Evolutionary conservation across 2,329 filamentous ascomycete genomes (phyloP).

Genomic region (Penicillium thymicola): DNA sequence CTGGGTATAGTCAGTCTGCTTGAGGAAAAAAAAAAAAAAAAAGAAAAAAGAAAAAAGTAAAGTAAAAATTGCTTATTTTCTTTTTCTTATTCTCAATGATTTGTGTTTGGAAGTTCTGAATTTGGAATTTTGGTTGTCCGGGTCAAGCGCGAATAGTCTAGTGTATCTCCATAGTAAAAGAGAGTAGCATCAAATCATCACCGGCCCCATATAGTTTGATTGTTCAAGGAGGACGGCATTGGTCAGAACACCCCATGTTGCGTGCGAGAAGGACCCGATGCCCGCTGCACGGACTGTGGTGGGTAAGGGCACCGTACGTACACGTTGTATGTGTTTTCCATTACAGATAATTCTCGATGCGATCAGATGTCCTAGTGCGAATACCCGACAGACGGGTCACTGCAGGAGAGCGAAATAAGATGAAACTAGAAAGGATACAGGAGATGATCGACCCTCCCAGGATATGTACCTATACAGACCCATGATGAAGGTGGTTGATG

Average conservation of each 20-base stretch:
- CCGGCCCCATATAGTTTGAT: conserved; percentile 22
- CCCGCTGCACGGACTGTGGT: conserved; percentile 26
- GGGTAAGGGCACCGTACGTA: conserved; percentile 17
- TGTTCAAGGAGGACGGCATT: conserved; percentile 29
- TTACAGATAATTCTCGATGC: conserved; percentile 24
- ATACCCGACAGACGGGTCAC: conserved; percentile 32
- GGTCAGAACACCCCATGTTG: conserved; percentile 28
- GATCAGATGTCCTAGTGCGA: conserved; percentile 33
- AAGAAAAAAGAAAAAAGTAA: not conserved
- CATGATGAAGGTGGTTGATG: conserved; percentile 30
- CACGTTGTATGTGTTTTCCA: conserved; percentile 18
- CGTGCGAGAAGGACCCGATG: conserved; percentile 24
- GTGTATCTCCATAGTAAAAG: conserved; percentile 17
- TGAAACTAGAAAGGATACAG: conserved; percentile 35
- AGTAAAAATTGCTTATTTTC: conserved; percentile 1
- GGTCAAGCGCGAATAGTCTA: conserved; percentile 7
- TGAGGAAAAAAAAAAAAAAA: no score
- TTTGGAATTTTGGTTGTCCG: conserved; percentile 13
- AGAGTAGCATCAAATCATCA: conserved; percentile 27
- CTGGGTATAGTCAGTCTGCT: not conserved
- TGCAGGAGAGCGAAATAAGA: conserved; percentile 36
- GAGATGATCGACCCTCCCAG: conserved; percentile 31
- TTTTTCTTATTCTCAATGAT: conserved; percentile 8
- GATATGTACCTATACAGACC: conserved; percentile 33
- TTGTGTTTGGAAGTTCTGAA: conserved; percentile 2